Percentiles rank a stretch among this genome's conserved stretches.
Evolutionary conservation across 2,329 filamentous ascomycete genomes (phyloP).

Genomic region (Colletotrichum agaves): DNA sequence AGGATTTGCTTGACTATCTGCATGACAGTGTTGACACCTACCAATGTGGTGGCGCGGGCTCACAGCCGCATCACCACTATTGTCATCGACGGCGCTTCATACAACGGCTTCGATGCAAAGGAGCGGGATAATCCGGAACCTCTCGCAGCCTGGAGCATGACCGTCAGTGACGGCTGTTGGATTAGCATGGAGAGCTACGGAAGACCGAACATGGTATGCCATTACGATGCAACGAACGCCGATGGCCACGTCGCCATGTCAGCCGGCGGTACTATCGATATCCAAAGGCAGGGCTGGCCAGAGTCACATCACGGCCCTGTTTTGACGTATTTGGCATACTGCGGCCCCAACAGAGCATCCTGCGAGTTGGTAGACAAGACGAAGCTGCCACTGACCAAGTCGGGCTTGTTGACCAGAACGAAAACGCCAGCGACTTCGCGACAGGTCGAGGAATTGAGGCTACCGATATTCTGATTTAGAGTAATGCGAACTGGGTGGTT

Average conservation of each 20-base stretch:
- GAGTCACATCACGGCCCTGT: slow-evolving; percentile 58
- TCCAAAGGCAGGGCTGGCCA: slow-evolving; percentile 73
- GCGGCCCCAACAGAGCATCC: slow-evolving; percentile 45
- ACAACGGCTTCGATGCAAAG: slow-evolving; percentile 53
- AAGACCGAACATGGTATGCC: slow-evolving; percentile 68
- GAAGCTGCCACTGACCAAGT: slow-evolving; percentile 55
- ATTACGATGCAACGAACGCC: slow-evolving; percentile 64
- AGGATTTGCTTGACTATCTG: neutral
- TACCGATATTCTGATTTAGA: slow-evolving; percentile 58
- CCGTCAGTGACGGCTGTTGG: slow-evolving; percentile 62
- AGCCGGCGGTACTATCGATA: slow-evolving; percentile 64
- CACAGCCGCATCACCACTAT: slow-evolving; percentile 48
- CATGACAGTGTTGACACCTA: neutral
- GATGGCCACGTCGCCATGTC: slow-evolving; percentile 62
- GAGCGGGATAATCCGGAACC: slow-evolving; percentile 36
- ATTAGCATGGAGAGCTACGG: slow-evolving; percentile 59
- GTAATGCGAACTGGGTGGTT: slow-evolving; percentile 63
- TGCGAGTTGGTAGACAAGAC: slow-evolving; percentile 53
- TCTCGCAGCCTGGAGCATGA: slow-evolving; percentile 64
- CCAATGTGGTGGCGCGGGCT: neutral
- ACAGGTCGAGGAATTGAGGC: slow-evolving; percentile 49
- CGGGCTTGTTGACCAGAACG: slow-evolving; percentile 44
- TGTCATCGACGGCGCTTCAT: slow-evolving; percentile 58
- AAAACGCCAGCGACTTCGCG: slow-evolving; percentile 22
- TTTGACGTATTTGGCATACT: slow-evolving; percentile 53